These are phyloP conservation scores for Osmanthus fragrans DNA, from an alignment of 257 asterid species.

Conservation along the genomic window DNA sequence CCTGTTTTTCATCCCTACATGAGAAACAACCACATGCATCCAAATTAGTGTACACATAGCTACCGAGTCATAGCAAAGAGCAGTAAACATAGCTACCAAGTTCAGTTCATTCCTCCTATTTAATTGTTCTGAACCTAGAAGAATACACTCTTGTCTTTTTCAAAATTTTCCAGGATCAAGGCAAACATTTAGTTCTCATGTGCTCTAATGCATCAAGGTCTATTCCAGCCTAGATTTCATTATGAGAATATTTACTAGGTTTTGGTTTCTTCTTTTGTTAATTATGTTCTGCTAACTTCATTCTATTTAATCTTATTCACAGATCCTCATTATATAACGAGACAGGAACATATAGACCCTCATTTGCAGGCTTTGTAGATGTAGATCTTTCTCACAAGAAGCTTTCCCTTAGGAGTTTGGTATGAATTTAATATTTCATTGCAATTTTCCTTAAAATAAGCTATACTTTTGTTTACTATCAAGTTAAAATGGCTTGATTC, in stretches of 20 bases:
- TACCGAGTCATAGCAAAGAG: too few relatives aligned
- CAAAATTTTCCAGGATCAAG: slow-evolving; percentile 50
- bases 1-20: too few relatives aligned
- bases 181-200: slow-evolving; percentile 49
- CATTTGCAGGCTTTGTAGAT: slow-evolving; percentile 64
- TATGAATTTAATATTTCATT: slow-evolving; percentile 15
- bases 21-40: too few relatives aligned
- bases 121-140: slow-evolving; percentile 22
- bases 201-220: slow-evolving; percentile 66
- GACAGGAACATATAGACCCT: slow-evolving; percentile 43
- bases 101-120: too few relatives aligned
- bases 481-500: background rate
- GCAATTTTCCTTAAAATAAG: too few relatives aligned
- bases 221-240: background rate
- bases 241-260: background rate
- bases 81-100: too few relatives aligned
- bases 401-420: slow-evolving; percentile 72
- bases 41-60: too few relatives aligned
- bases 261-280: background rate
- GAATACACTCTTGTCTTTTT: slow-evolving; percentile 61
- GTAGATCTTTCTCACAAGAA: slow-evolving; percentile 54
- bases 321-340: slow-evolving; percentile 37
- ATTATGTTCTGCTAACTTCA: background rate
- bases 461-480: background rate
- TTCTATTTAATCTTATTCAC: background rate